Percentiles rank a stretch among this genome's conserved stretches.
phyloP scores from a whole-genome alignment of 345 rosid genomes.

The Moringa oleifera region DNA sequence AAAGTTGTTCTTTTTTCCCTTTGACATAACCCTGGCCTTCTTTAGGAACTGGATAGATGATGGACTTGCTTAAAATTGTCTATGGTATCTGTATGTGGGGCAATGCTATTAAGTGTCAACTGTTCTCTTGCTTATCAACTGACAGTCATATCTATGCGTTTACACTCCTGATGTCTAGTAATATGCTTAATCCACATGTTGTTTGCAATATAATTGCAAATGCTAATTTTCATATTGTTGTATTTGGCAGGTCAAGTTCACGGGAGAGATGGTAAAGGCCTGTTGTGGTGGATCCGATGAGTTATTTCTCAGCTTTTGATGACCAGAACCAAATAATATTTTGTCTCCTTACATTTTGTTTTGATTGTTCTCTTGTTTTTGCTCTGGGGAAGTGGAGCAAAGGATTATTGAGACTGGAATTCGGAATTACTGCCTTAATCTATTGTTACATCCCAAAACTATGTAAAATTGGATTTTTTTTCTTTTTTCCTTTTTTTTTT shows the following conservation, averaged over 20 bases:
- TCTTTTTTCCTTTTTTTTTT: conserved; percentile 8
- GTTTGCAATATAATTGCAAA: background rate
- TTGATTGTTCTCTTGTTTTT: conserved; percentile 21
- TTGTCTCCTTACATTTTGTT: conserved; percentile 16
- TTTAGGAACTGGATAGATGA: background rate
- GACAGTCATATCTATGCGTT: too few relatives aligned
- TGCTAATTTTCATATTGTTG: conserved; percentile 5
- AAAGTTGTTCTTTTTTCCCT: background rate
- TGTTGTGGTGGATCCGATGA: conserved; percentile 16
- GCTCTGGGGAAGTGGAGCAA: conserved; percentile 36
- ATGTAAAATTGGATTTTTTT: conserved; percentile 27
- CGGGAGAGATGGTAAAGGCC: conserved; percentile 61
- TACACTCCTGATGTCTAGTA: too few relatives aligned
- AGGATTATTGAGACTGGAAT: conserved; percentile 35
- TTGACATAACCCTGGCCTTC: too few relatives aligned
- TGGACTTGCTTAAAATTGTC: background rate
- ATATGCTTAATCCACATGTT: too few relatives aligned
- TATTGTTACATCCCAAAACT: conserved; percentile 25
- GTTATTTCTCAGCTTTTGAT: conserved; percentile 22
- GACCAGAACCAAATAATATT: conserved; percentile 33
- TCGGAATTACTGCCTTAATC: conserved; percentile 22
- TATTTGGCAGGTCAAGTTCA: conserved; percentile 47
- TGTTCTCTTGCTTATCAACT: too few relatives aligned
- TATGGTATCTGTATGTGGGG: background rate
- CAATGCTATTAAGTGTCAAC: too few relatives aligned